Evolutionary conservation across 371 early-diverging fungal genomes (phyloP).

Genomic region (Umbelopsis sp.): DNA sequence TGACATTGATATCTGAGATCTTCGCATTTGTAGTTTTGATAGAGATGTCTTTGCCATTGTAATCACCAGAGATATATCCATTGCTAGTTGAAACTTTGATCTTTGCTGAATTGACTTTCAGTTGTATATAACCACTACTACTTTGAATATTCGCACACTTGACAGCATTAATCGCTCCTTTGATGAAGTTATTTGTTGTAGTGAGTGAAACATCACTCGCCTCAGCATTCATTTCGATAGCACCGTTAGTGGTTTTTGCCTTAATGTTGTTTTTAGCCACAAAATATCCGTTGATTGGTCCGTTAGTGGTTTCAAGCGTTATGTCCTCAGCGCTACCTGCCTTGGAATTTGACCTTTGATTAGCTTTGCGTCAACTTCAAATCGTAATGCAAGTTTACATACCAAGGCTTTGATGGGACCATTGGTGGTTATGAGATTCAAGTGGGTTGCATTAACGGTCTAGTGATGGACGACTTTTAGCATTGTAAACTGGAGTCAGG

Average conservation of each 20-base stretch:
- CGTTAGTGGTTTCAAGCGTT: constrained; percentile 22
- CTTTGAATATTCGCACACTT: constrained; percentile 18
- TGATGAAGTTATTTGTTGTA: constrained; percentile 10
- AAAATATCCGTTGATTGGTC: constrained; percentile 15
- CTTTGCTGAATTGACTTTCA: constrained; percentile 5
- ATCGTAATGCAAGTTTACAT: neutral
- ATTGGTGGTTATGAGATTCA: neutral
- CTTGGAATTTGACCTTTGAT: neutral
- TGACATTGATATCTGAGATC: neutral
- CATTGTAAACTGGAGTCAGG: neutral
- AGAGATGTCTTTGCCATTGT: neutral
- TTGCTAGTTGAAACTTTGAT: neutral
- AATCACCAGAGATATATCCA: neutral
- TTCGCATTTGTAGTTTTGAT: neutral
- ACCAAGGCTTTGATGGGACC: neutral
- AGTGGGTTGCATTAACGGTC: neutral
- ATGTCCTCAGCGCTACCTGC: neutral
- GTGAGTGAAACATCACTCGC: neutral
- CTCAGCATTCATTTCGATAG: constrained; percentile 1
- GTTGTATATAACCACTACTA: constrained; percentile 9
- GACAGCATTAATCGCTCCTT: constrained; percentile 6
- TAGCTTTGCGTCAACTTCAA: neutral
- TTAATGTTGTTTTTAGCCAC: constrained; percentile 20
- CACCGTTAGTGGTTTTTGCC: constrained; percentile 25
- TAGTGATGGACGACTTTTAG: neutral